These are phyloP conservation scores for Calonectria crousiana DNA, from an alignment of 2,329 filamentous ascomycete genomes.

Conservation along the genomic window DNA sequence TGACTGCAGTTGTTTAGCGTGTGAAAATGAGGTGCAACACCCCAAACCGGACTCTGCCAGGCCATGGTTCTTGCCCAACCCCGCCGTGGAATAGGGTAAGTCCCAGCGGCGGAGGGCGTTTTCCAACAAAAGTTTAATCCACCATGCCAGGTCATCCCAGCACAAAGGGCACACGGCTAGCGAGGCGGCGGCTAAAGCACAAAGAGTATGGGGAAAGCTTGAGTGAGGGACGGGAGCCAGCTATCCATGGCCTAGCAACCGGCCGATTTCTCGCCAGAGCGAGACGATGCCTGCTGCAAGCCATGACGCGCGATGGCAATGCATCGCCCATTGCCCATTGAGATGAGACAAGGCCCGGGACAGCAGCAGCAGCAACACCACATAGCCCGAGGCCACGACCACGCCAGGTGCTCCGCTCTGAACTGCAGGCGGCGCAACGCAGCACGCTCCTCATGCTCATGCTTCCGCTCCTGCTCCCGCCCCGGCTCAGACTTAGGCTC, in stretches of 20 bases:
- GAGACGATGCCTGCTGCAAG: not conserved
- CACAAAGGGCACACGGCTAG: not conserved
- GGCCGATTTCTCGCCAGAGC: not conserved
- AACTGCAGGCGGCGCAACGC: not conserved
- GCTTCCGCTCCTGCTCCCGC: not conserved
- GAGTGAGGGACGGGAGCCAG: not conserved
- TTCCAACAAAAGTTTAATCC: not conserved
- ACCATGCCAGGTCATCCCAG: not conserved
- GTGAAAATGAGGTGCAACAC: not conserved
- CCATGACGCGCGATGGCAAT: not conserved
- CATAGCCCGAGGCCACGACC: not conserved
- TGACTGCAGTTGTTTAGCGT: not conserved
- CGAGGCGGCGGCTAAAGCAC: not conserved
- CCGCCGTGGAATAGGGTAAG: constrained; percentile 9
- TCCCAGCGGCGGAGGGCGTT: not conserved
- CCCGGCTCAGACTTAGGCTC: not conserved
- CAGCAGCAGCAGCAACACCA: not conserved
- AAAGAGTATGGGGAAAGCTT: not conserved
- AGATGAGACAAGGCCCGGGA: not conserved
- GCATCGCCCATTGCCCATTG: not conserved
- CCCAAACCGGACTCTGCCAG: not conserved
- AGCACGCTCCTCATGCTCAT: not conserved
- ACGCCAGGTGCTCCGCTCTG: not conserved
- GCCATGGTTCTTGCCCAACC: constrained; percentile 5
- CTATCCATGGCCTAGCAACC: not conserved